Evolutionary conservation across 345 rosid genomes (phyloP), one percentile per base, ranked within the genome.

Genomic region (Melastoma malabathricum): DNA sequence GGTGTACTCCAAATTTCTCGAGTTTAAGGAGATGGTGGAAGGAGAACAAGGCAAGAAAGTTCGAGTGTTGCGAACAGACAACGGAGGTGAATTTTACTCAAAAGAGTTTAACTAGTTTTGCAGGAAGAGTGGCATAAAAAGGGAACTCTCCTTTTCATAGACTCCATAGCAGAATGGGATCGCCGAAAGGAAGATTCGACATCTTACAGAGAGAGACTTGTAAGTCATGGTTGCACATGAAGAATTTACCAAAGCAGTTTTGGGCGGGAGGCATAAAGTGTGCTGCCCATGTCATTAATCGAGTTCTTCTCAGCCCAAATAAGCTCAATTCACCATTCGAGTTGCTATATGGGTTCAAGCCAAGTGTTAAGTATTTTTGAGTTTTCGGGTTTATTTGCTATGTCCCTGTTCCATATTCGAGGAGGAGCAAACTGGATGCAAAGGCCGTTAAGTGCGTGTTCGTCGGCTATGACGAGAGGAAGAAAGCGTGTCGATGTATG

Each of bases 401-500:
- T 41, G 46, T 53, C 20, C 56, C 31, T 53, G 25, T 53, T 12
- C 15, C 46, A 43, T 12, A 2, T 43, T 12, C 10, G 15, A 43
- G 15, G 15, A 43, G 4, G 15, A 43, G 12, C 15, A 43, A 43
- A 6, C 15, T 43, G 15, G 15, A 43, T 43, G 13, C 15, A 0
- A 0, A 47, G 23, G 3, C 23, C 0, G 23, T 18, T 19, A 9
- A 18, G 18, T 47, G 1, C 12, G 5, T 6, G 7, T 45, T 16
- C 19, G n/a, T 16, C 48, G 3, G 9, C 17, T 6, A 17, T 13
- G 1, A 16, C 16, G 19, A 16, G 16, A 10, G 18, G 2, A 60
- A 17, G 54, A 72, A 64, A 39, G 34, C 54, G 0, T 67, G 29
- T 47, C 57, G 38, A 14, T 64, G 54, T 13, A 47, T 71, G 64